These are phyloP conservation scores for Didymella glomerata DNA, from an alignment of 2,329 filamentous ascomycete species.

Conservation along the genomic window DNA sequence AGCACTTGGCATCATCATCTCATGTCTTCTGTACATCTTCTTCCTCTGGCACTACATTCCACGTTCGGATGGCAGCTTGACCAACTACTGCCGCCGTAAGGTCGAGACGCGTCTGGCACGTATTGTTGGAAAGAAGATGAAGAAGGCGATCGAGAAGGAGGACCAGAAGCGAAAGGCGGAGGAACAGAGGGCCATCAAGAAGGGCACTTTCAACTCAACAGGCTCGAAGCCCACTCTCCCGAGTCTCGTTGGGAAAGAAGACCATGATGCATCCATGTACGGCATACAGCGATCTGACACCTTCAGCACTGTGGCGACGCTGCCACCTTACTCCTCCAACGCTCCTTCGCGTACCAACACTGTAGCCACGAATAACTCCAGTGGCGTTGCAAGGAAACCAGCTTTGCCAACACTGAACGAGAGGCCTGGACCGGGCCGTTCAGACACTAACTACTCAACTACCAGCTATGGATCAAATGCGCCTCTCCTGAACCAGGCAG, in stretches of 20 bases:
- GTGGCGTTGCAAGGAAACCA: conserved; percentile 42
- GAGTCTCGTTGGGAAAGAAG: conserved; percentile 46
- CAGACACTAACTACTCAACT: conserved; percentile 61
- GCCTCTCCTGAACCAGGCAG: conserved; percentile 67
- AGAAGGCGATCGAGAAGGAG: conserved; percentile 85
- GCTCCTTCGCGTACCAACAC: conserved; percentile 63
- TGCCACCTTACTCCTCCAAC: conserved; percentile 61
- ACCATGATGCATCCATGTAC: conserved; percentile 53
- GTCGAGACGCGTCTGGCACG: conserved; percentile 84
- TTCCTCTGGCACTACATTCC: conserved; percentile 96
- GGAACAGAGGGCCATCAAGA: conserved; percentile 55
- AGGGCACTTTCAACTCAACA: conserved; percentile 53
- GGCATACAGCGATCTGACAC: conserved; percentile 48
- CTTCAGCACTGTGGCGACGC: conserved; percentile 45
- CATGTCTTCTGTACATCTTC: conserved; percentile 79
- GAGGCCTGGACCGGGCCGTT: conserved; percentile 50
- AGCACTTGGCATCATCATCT: conserved; percentile 75
- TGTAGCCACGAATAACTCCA: conserved; percentile 51
- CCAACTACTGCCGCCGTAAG: conserved; percentile 89
- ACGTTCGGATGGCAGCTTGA: conserved; percentile 77
- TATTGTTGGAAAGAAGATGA: conserved; percentile 86
- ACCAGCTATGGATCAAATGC: conserved; percentile 71
- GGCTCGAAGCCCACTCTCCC: conserved; percentile 53
- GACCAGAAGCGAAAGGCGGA: conserved; percentile 59
- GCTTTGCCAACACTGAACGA: conserved; percentile 54